Conservation (phyloP, 1,139 yeast genomes). For the Lodderomyces metapsilosis region DNA sequence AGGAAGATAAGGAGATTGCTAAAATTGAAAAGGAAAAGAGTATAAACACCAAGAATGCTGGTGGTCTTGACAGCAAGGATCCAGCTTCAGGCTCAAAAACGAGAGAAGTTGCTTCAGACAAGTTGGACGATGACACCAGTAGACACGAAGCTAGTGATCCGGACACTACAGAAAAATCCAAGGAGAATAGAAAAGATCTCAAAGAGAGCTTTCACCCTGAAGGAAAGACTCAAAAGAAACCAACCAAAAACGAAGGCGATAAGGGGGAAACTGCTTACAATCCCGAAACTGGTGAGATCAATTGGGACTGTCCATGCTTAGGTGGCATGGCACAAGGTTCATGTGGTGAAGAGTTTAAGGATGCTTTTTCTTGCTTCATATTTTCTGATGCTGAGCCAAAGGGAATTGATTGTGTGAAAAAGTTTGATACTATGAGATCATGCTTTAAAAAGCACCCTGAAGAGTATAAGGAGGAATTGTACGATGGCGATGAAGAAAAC, state of each 20-base stretch:
- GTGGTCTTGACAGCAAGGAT: slow-evolving; percentile 8
- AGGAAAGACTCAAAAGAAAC: slow-evolving; percentile 4
- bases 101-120: slow-evolving; percentile 5
- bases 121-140: slow-evolving; percentile 6
- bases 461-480: slow-evolving; percentile 86
- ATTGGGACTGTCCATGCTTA: slow-evolving; percentile 99
- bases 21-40: slow-evolving; percentile 3
- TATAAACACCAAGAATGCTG: slow-evolving; percentile 4
- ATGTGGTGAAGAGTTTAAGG: slow-evolving; percentile 97
- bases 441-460: slow-evolving; percentile 96
- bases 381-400: slow-evolving; percentile 95
- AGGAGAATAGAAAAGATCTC: background rate
- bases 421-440: slow-evolving; percentile 87
- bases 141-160: slow-evolving; percentile 8
- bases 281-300: slow-evolving; percentile 98
- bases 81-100: slow-evolving; percentile 6
- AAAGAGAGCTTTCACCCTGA: slow-evolving; percentile 1
- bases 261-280: slow-evolving; percentile 69
- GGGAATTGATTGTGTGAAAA: slow-evolving; percentile 94
- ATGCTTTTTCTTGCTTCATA: slow-evolving; percentile 93
- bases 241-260: slow-evolving; percentile 18
- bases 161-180: slow-evolving; percentile 3
- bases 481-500: slow-evolving; percentile 62
- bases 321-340: slow-evolving; percentile 99
- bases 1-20: slow-evolving; percentile 8